Evolutionary conservation across 2,329 filamentous ascomycete species (phyloP).

Genomic region (Colletotrichum coccodes): DNA sequence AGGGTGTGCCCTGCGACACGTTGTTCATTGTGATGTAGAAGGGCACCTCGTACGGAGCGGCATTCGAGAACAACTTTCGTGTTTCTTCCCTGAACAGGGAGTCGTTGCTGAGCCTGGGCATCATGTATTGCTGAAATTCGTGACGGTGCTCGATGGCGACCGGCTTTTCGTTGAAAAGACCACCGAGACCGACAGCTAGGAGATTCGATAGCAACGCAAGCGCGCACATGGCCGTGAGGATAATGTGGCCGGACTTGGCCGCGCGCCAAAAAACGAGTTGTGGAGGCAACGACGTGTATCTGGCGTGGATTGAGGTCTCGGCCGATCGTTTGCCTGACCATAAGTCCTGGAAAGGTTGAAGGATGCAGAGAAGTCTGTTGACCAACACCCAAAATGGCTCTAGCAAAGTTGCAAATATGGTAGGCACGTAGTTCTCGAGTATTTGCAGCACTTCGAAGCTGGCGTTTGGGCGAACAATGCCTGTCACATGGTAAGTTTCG

Average conservation of each 20-base stretch:
- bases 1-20: constrained; percentile 47
- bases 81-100: constrained; percentile 8
- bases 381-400: constrained; percentile 68
- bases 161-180: constrained; percentile 56
- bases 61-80: not conserved
- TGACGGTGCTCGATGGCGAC: constrained; percentile 7
- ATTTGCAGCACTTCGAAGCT: constrained; percentile 49
- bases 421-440: constrained; percentile 62
- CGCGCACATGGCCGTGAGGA: constrained; percentile 57
- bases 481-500: constrained; percentile 32
- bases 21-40: constrained; percentile 56
- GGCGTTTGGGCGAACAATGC: constrained; percentile 40
- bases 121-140: constrained; percentile 31
- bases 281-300: constrained; percentile 66
- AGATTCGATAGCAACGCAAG: constrained; percentile 62
- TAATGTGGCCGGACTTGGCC: constrained; percentile 52
- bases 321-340: constrained; percentile 47
- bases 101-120: constrained; percentile 35
- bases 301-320: constrained; percentile 49
- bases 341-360: constrained; percentile 65
- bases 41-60: constrained; percentile 37
- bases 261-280: constrained; percentile 61
- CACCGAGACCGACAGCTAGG: constrained; percentile 61
- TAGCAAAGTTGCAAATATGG: constrained; percentile 61
- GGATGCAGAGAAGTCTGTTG: constrained; percentile 61